These are phyloP conservation scores for Rhytidiadelphus loreus DNA, from an alignment of 225 moss, liverwort and hornwort species.

Conservation along the genomic window DNA sequence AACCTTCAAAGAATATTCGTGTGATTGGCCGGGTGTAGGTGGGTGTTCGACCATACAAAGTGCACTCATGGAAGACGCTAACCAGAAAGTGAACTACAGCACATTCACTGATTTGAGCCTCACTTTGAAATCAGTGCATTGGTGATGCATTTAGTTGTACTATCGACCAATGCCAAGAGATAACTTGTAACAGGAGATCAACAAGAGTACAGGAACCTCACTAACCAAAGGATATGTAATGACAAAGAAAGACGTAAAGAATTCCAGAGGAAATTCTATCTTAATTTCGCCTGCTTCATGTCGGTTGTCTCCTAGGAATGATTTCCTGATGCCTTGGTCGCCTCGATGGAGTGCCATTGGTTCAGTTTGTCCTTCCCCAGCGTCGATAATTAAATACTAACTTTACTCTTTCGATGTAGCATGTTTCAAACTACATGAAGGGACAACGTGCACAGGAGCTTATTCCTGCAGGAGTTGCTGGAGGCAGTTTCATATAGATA, in stretches of 20 bases:
- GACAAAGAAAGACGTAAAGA: not conserved
- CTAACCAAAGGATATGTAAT: not conserved
- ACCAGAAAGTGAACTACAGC: conserved; percentile 18
- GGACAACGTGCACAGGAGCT: not conserved
- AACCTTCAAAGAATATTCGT: not conserved
- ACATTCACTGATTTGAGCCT: conserved; percentile 2
- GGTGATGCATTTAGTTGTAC: not conserved
- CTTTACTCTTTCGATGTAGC: not conserved
- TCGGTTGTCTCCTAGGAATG: not conserved
- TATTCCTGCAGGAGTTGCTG: not conserved
- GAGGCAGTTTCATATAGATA: not conserved
- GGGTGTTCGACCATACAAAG: not conserved
- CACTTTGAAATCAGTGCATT: not conserved
- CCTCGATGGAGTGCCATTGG: not conserved
- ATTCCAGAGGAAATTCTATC: not conserved
- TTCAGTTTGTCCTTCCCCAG: not conserved
- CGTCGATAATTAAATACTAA: not conserved
- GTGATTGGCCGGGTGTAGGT: not conserved
- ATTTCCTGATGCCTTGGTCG: not conserved
- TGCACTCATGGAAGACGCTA: conserved; percentile 4
- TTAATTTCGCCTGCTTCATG: not conserved
- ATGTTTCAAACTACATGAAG: not conserved
- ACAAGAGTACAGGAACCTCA: not conserved
- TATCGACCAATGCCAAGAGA: not conserved
- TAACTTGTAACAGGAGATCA: not conserved